Percentiles rank a stretch among this genome's conserved stretches.
Conservation (phyloP, 2,329 filamentous ascomycete species). For the Beauveria brongniartii region DNA sequence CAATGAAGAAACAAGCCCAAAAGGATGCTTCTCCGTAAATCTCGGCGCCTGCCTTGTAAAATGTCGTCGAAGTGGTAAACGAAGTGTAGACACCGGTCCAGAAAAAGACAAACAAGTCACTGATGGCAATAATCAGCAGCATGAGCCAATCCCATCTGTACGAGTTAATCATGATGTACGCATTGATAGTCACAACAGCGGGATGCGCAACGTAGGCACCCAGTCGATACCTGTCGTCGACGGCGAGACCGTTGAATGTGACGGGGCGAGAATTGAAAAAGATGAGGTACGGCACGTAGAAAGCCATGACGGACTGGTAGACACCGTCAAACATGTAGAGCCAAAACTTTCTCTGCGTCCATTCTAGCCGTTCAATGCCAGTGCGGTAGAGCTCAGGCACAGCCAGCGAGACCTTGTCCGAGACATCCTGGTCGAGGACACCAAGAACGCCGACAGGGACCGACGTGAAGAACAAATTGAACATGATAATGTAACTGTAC, state of each 20-base stretch:
- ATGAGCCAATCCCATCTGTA: conserved; percentile 99
- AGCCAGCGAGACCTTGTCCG: conserved; percentile 84
- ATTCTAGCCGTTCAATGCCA: conserved; percentile 92
- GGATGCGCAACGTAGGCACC: conserved; percentile 82
- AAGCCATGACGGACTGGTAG: conserved; percentile 90
- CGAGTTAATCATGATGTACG: conserved; percentile 91
- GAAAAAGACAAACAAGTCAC: conserved; percentile 82
- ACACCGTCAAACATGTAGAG: conserved; percentile 90
- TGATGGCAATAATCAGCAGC: conserved; percentile 70
- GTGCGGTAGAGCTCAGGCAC: conserved; percentile 93
- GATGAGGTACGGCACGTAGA: conserved; percentile 84
- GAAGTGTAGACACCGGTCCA: conserved; percentile 84
- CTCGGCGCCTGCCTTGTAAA: conserved; percentile 72
- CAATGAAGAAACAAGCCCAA: conserved; percentile 77
- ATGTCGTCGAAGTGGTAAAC: conserved; percentile 38
- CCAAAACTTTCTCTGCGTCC: conserved; percentile 96
- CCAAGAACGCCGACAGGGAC: conserved; percentile 92
- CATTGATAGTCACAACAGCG: conserved; percentile 80
- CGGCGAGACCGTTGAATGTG: conserved; percentile 62
- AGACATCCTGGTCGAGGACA: conserved; percentile 93
- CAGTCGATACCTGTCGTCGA: conserved; percentile 75
- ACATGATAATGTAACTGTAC: conserved; percentile 94
- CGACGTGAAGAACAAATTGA: conserved; percentile 95
- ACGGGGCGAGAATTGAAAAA: conserved; percentile 62
- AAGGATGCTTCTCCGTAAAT: conserved; percentile 77